phyloP scores from a whole-genome alignment of 768 basidiomycete species.

The Phlebiopsis flavidoalba region DNA sequence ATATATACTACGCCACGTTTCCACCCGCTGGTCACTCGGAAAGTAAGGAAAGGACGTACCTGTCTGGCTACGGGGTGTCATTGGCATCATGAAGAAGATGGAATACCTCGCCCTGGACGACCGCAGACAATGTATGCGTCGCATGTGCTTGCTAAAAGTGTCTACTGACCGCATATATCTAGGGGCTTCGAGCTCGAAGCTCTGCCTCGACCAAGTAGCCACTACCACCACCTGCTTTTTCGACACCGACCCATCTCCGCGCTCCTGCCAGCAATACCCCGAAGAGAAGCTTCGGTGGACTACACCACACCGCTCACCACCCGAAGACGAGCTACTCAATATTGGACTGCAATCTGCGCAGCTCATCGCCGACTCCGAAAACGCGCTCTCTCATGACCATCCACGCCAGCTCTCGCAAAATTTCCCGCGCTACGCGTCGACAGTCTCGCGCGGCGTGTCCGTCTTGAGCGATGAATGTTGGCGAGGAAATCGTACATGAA shows the following conservation, averaged over 20 bases:
- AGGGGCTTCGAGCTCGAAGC: background rate
- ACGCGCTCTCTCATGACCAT: slow-evolving; percentile 47
- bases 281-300: slow-evolving; percentile 17
- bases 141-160: too few relatives aligned
- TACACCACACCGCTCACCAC: slow-evolving; percentile 17
- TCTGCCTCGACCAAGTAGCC: slow-evolving; percentile 1
- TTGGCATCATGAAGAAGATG: slow-evolving; percentile 94
- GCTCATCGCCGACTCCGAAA: slow-evolving; percentile 56
- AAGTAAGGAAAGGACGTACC: slow-evolving; percentile 31
- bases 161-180: too few relatives aligned
- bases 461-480: slow-evolving; percentile 42
- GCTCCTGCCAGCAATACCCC: slow-evolving; percentile 24
- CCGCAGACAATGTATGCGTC: slow-evolving; percentile 32
- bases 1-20: slow-evolving; percentile 72
- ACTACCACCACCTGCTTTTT: too few relatives aligned
- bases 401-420: slow-evolving; percentile 69
- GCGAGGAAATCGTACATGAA: slow-evolving; percentile 51
- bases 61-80: slow-evolving; percentile 90
- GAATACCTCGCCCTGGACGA: slow-evolving; percentile 96
- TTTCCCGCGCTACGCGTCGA: slow-evolving; percentile 81
- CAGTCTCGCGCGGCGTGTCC: slow-evolving; percentile 71
- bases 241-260: slow-evolving; percentile 19
- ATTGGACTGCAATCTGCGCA: slow-evolving; percentile 74
- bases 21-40: slow-evolving; percentile 33
- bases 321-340: slow-evolving; percentile 39